Evolutionary conservation across 768 basidiomycete genomes (phyloP), one percentile per base, ranked within the genome.

Genomic region (Butyriboletus loyo): DNA sequence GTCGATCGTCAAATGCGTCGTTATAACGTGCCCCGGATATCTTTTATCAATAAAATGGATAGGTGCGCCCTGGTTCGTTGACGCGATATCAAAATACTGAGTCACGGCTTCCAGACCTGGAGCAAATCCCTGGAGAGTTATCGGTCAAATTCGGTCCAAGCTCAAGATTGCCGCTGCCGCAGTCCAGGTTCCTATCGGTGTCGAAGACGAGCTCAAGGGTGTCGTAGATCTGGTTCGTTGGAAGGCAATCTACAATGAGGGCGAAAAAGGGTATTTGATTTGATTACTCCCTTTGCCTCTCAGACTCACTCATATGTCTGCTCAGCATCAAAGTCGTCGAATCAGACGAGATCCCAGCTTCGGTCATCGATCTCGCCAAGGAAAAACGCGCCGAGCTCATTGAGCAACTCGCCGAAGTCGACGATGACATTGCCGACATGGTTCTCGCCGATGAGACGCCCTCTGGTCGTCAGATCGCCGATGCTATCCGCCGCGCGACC

Each of bases 41-140:
- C 93, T 0, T 98, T 97, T 70, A 84, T 98, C 65, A 98, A 98
- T 73, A 98, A 98, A 74, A 98, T 98, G 96, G 96, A 98, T 65
- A 82, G 92, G 90, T 90, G 45, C 28, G 13, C 11, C 4, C 14
- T 61, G 0, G 7, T 25, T 5, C 17, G 25, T 38, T 15, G 41
- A 14, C 4, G 21, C 2, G 7, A 31, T 28, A 19, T 38, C 5
- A 22, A 6, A 38, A 9, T n/a, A n/a, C 31, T 53, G 4, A 49
- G 2, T 17, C 22, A 28, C 17, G 3, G 32, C 1, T 24, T 39
- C 8, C 54, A 92, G 93, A 63, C 94, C 96, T 52, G 97, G 97
- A 46, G 92, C 97, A 21, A 98, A 98, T 71, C 97, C 97, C 3
- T 96, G 92, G 89, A 81, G 94, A 51, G 93, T 98, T 42, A 83